A percentile compares a stretch with the other conserved stretches of the same genome.
phyloP scores from a whole-genome alignment of 345 rosid genomes.

The Sisymbrium irio region DNA sequence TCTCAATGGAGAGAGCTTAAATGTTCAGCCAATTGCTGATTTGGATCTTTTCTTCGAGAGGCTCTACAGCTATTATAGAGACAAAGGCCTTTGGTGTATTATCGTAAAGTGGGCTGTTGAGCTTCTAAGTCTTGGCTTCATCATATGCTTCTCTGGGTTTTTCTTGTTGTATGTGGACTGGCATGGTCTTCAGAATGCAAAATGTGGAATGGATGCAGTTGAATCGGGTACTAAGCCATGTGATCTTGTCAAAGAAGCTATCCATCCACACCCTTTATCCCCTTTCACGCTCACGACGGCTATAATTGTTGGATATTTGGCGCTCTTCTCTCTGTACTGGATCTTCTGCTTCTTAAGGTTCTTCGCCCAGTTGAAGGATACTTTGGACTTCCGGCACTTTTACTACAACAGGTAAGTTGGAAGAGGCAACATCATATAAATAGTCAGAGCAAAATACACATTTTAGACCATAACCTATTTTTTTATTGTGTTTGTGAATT shows the following conservation, averaged over 20 bases:
- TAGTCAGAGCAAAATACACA: conserved; percentile 1
- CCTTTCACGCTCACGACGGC: conserved; percentile 86
- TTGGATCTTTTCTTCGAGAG: conserved; percentile 92
- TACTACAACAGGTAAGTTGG: conserved; percentile 66
- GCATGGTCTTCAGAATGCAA: conserved; percentile 97
- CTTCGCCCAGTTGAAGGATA: conserved; percentile 83
- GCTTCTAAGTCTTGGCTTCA: conserved; percentile 84
- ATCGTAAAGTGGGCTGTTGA: conserved; percentile 94
- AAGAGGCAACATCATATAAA: neutral
- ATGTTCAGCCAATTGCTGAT: conserved; percentile 76
- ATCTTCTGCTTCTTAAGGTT: conserved; percentile 89
- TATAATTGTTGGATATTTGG: conserved; percentile 83
- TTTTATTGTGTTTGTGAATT: conserved; percentile 17
- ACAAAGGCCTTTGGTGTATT: conserved; percentile 96
- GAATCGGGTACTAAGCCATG: conserved; percentile 96
- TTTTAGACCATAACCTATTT: neutral
- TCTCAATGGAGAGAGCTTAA: conserved; percentile 89
- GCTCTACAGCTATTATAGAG: conserved; percentile 88
- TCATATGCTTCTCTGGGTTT: conserved; percentile 93
- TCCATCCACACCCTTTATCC: conserved; percentile 77
- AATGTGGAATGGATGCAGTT: conserved; percentile 98
- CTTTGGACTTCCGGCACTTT: conserved; percentile 76
- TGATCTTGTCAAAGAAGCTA: conserved; percentile 94
- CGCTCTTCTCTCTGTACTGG: conserved; percentile 80
- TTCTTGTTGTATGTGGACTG: conserved; percentile 92